Conservation (phyloP, 345 rosid genomes). For the Cardiospermum halicacabum region DNA sequence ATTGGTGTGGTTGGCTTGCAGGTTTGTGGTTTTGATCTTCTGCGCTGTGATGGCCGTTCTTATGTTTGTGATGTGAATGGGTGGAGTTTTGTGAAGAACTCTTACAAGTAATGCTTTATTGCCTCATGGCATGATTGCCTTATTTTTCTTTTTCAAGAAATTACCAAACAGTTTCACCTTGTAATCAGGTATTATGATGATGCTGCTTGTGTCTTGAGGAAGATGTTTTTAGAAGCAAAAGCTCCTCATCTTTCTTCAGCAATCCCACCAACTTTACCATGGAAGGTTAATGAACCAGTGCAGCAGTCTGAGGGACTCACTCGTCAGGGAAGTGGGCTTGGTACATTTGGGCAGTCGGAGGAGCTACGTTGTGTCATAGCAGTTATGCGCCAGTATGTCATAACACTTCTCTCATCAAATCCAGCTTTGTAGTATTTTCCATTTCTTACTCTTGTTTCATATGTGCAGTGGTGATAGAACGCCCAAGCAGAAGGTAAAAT, state of each 20-base stretch:
- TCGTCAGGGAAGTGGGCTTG: constrained; percentile 98
- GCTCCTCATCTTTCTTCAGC: constrained; percentile 96
- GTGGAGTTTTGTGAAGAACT: constrained; percentile 99
- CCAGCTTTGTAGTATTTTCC: constrained; percentile 10
- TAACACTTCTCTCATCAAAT: constrained; percentile 7
- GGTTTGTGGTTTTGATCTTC: constrained; percentile 99
- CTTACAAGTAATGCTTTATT: constrained; percentile 65
- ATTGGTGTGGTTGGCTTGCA: constrained; percentile 29
- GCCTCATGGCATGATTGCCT: background rate
- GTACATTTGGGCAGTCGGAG: constrained; percentile 89
- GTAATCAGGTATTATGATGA: constrained; percentile 86
- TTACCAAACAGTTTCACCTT: constrained; percentile 10
- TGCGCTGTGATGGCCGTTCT: constrained; percentile 94
- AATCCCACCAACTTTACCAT: constrained; percentile 88
- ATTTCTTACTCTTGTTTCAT: constrained; percentile 2
- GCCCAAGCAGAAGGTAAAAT: constrained; percentile 98
- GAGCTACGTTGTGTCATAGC: constrained; percentile 98
- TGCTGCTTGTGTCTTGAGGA: constrained; percentile 93
- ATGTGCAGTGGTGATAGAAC: constrained; percentile 93
- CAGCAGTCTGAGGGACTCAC: constrained; percentile 81
- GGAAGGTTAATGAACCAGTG: constrained; percentile 86
- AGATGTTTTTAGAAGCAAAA: constrained; percentile 97
- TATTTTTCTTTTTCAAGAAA: constrained; percentile 3
- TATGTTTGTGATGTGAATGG: constrained; percentile 99
- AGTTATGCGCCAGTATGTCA: constrained; percentile 89